A percentile compares a stretch with the other conserved stretches of the same genome.
These are phyloP conservation scores for Psidium guajava DNA, from an alignment of 345 rosid genomes.

Conservation along the genomic window DNA sequence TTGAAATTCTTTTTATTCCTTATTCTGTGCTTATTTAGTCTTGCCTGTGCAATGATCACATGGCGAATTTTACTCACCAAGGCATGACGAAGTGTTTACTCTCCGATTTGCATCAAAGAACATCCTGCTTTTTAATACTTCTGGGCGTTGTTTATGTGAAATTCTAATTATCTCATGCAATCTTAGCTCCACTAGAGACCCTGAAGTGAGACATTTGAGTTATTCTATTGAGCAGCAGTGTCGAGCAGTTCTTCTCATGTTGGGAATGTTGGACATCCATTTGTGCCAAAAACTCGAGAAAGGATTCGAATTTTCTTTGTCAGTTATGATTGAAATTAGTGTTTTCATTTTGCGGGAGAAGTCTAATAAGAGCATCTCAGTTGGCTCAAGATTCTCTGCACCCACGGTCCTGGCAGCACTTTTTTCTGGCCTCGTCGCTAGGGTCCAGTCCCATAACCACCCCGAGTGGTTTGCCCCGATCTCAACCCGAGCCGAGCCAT, in stretches of 20 bases:
- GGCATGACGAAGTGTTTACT: neutral
- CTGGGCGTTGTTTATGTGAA: neutral
- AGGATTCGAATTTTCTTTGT: neutral
- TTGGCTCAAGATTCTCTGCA: neutral
- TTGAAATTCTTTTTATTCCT: neutral
- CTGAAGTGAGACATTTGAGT: neutral
- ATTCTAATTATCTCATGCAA: neutral
- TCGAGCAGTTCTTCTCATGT: neutral
- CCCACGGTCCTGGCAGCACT: neutral
- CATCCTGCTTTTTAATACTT: neutral
- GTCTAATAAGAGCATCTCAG: neutral
- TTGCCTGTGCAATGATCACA: neutral
- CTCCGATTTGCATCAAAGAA: neutral
- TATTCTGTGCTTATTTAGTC: neutral
- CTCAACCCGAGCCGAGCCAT: neutral
- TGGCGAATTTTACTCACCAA: neutral
- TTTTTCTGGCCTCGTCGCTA: neutral
- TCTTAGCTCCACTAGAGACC: neutral
- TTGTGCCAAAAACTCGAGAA: neutral
- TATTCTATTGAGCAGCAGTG: neutral
- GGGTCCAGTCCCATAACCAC: neutral
- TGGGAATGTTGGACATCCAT: neutral
- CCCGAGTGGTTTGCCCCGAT: neutral
- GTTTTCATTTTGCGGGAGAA: neutral
- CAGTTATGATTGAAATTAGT: neutral